Evolutionary conservation across 805 yeast genomes (phyloP), one percentile per base, ranked within the genome.

Genomic region (Candida sakaeoensis): DNA sequence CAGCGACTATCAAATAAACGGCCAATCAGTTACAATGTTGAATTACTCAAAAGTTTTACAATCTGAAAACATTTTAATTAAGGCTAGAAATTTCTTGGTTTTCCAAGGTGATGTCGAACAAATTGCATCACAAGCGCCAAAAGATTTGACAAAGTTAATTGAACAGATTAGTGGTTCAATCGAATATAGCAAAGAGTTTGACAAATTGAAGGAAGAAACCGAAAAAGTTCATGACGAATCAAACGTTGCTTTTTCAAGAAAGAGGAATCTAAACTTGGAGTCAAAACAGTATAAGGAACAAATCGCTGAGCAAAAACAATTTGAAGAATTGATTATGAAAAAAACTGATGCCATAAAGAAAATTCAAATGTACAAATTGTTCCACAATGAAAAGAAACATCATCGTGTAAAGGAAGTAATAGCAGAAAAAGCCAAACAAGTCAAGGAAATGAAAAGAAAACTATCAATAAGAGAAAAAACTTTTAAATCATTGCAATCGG

Each of bases 81-180:
- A 85, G 55, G 96, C 97, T 1, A 75, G 87, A 55, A 93, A 93
- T 58, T 91, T 91, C 53, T 65, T 93, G 44, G 98, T 93, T 6
- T 89, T 91, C 56, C 99, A 93, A 66, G 98, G 99, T 44, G 98
- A 91, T 56, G 95, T 93, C 37, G 98, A 91, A 58, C 84, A 81
- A 50, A 80, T 93, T 29, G 98, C 98, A 0, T 74, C 95, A 0
- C 95, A 90, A 57, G 79, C 91, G 0, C 79, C 97, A 0, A 60
- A 61, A 17, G 95, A 88, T 27, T 69, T 93, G 44, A 78, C 95
- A 2, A 71, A 65, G 32, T 60, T 90, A 45, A 67, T 93, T 40
- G 99, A 93, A 61, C 79, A 79, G 12, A 79, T 93, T 19, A 84
- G 95, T 44, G 96, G 96, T 0, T 85, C 96, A 0, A 60, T 68